phyloP scores from a whole-genome alignment of 441 rosid genomes.

The Pelargonium citronellum region DNA sequence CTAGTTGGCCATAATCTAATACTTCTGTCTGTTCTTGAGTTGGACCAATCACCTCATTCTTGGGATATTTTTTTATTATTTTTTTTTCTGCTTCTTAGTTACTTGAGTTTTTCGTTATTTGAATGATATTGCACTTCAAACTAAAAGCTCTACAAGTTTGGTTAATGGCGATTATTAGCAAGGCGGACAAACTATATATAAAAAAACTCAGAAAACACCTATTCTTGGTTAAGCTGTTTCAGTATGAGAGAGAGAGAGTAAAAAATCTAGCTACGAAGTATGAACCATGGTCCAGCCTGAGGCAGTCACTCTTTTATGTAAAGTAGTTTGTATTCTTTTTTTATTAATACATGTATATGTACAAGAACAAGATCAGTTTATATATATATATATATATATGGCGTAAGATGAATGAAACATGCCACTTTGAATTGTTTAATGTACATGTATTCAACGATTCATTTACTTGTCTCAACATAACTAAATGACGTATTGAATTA shows the following conservation, averaged over 20 bases:
- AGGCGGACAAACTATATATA: not conserved
- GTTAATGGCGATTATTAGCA: no score
- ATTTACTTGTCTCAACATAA: constrained; percentile 4
- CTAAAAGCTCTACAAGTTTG: not conserved
- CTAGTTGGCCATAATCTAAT: not conserved
- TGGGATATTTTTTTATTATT: not conserved
- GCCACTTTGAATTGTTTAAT: constrained; percentile 8
- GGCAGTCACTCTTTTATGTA: no score
- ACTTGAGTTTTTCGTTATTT: not conserved
- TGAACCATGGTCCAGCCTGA: no score
- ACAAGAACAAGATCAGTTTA: not conserved
- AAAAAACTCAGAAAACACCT: no score
- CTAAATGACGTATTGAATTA: constrained; percentile 13
- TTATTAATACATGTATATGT: no score
- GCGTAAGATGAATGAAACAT: constrained; percentile 16
- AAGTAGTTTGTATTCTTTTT: no score
- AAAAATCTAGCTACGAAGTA: no score
- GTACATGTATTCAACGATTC: not conserved
- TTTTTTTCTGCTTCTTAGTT: not conserved
- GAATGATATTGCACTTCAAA: not conserved
- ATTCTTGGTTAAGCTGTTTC: no score
- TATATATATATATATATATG: not conserved
- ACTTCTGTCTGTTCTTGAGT: not conserved
- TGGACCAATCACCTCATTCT: not conserved
- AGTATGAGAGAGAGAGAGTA: no score